Percentiles rank a stretch among this genome's conserved stretches.
These are phyloP conservation scores for Rhodosporidiobolus odoratus DNA, from an alignment of 768 basidiomycete genomes.

Conservation along the genomic window DNA sequence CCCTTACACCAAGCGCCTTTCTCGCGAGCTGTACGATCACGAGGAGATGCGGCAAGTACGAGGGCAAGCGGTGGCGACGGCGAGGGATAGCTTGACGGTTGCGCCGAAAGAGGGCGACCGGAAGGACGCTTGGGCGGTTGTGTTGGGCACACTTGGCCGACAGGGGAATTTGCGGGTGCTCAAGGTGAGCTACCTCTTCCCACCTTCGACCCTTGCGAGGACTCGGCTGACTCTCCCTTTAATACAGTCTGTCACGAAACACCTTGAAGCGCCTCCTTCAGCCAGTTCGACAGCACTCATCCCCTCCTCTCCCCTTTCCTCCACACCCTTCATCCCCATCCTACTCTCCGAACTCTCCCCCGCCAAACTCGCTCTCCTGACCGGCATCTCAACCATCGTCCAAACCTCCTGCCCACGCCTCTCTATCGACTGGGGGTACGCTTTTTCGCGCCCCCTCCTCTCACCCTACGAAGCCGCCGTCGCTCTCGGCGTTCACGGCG, in stretches of 20 bases:
- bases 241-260: conserved; percentile 66
- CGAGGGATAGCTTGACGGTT: conserved; percentile 55
- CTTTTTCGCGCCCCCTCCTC: conserved; percentile 78
- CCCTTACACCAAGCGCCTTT: conserved; percentile 95
- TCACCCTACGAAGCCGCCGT: conserved; percentile 91
- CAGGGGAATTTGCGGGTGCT: conserved; percentile 90
- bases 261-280: conserved; percentile 54
- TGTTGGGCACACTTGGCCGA: conserved; percentile 87
- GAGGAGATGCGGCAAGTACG: conserved; percentile 73
- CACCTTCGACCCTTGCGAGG: conserved; percentile 11
- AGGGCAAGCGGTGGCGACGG: conserved; percentile 67
- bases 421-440: conserved; percentile 98
- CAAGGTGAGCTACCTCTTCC: conserved; percentile 52
- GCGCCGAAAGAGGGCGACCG: conserved; percentile 13
- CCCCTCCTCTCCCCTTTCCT: background rate
- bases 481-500: conserved; percentile 59
- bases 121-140: conserved; percentile 66
- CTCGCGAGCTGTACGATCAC: conserved; percentile 85
- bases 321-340: conserved; percentile 59
- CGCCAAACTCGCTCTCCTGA: conserved; percentile 79
- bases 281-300: conserved; percentile 48
- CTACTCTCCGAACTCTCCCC: conserved; percentile 96
- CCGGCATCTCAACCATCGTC: conserved; percentile 76
- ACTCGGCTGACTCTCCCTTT: background rate
- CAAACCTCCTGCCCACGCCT: conserved; percentile 95